Conservation (phyloP, 371 early-diverging fungal genomes). For the Cokeromyces recurvatus region DNA sequence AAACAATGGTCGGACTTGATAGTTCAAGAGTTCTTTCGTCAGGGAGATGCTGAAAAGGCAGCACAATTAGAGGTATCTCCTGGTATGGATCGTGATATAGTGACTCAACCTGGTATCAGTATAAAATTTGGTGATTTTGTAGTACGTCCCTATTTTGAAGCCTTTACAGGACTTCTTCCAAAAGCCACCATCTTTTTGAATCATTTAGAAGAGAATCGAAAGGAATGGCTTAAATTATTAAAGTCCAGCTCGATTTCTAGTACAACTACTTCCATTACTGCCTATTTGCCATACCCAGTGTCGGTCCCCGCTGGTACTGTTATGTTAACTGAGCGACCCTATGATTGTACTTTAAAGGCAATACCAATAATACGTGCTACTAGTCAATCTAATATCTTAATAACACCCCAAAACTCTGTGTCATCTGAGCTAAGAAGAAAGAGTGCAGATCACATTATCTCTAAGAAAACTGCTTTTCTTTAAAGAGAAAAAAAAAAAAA, state of each 20-base stretch:
- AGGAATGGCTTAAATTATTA: slow-evolving; percentile 32
- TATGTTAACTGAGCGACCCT: slow-evolving; percentile 19
- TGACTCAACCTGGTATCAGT: slow-evolving; percentile 73
- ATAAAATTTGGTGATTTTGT: slow-evolving; percentile 82
- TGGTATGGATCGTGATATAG: slow-evolving; percentile 77
- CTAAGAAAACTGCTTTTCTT: too few relatives aligned
- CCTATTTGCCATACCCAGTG: slow-evolving; percentile 22
- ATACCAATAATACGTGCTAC: slow-evolving; percentile 10
- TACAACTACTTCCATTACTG: slow-evolving; percentile 12
- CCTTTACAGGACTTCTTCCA: slow-evolving; percentile 66
- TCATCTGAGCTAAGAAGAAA: slow-evolving; percentile 9
- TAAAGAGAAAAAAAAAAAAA: too few relatives aligned
- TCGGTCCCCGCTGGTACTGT: slow-evolving; percentile 47
- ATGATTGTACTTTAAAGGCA: neutral
- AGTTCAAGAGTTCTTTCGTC: slow-evolving; percentile 80
- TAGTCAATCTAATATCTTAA: slow-evolving; percentile 7
- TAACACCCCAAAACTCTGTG: neutral
- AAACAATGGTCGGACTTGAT: slow-evolving; percentile 88
- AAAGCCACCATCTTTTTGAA: slow-evolving; percentile 30
- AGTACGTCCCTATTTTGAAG: slow-evolving; percentile 75
- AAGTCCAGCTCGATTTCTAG: too few relatives aligned
- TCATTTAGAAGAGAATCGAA: slow-evolving; percentile 32
- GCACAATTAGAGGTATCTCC: slow-evolving; percentile 77
- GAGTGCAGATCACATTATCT: slow-evolving; percentile 1
- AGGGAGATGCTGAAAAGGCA: slow-evolving; percentile 81